phyloP scores from a whole-genome alignment of 192 early-diverging fungal species.

The Backusella parvicylindrica region DNA sequence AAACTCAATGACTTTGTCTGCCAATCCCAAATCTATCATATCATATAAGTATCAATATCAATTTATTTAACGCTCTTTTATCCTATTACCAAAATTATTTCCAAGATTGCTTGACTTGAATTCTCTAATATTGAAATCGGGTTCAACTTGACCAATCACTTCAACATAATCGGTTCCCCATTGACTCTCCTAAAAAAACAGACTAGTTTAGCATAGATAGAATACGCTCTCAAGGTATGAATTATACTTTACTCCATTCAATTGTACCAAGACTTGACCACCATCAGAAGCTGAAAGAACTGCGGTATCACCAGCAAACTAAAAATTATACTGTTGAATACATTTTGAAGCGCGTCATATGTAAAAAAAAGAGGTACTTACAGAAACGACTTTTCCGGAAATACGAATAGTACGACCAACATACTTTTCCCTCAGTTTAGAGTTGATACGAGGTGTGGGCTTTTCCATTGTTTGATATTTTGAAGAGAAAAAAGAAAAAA shows the following conservation, averaged over 20 bases:
- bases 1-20: conserved; percentile 32
- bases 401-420: conserved; percentile 28
- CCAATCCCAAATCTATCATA: conserved; percentile 27
- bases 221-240: background rate
- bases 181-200: conserved; percentile 19
- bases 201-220: too few relatives aligned
- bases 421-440: conserved; percentile 22
- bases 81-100: conserved; percentile 34
- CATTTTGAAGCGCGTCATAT: background rate
- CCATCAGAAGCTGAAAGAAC: conserved; percentile 30
- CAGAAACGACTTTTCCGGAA: conserved; percentile 24
- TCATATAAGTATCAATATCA: too few relatives aligned
- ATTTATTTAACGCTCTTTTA: background rate
- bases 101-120: conserved; percentile 29
- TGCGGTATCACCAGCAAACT: conserved; percentile 27
- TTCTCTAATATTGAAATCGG: conserved; percentile 32
- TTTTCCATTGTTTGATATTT: conserved; percentile 21
- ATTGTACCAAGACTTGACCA: conserved; percentile 30
- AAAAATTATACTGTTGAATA: background rate
- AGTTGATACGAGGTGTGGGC: conserved; percentile 34
- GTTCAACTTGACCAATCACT: conserved; percentile 34
- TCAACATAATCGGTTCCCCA: conserved; percentile 31
- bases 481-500: background rate
- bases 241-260: conserved; percentile 20
- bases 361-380: conserved; percentile 16